Evolutionary conservation across 2,329 filamentous ascomycete genomes (phyloP).

Genomic region (Ploettnerulaceae sp.): DNA sequence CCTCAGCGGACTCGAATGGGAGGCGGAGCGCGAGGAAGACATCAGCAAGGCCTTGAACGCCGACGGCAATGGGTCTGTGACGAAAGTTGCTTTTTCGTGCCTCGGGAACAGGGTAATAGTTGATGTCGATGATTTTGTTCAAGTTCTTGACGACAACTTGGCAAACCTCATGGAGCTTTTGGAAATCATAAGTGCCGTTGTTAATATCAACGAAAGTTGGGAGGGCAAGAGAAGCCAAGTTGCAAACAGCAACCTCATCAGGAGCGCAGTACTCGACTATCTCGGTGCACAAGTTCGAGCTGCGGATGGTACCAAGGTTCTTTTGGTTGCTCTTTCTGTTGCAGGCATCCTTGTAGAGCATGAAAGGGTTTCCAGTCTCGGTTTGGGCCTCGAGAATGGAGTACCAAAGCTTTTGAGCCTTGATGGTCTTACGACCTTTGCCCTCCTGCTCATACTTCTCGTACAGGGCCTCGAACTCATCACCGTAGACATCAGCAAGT

Average conservation of each 20-base stretch:
- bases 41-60: conserved; percentile 96
- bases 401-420: conserved; percentile 99
- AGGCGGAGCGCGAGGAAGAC: conserved; percentile 94
- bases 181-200: conserved; percentile 84
- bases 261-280: conserved; percentile 97
- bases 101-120: conserved; percentile 96
- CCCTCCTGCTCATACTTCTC: conserved; percentile 87
- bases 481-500: conserved; percentile 92
- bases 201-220: conserved; percentile 86
- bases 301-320: conserved; percentile 97
- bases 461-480: conserved; percentile 94
- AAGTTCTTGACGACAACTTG: conserved; percentile 91
- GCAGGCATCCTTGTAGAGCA: conserved; percentile 98
- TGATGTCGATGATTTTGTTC: conserved; percentile 98
- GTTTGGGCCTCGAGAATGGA: conserved; percentile 97
- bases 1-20: conserved; percentile 95
- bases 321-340: conserved; percentile 99
- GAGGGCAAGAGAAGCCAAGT: conserved; percentile 89
- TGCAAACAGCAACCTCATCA: conserved; percentile 98
- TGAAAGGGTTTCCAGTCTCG: conserved; percentile 98
- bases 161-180: conserved; percentile 91
- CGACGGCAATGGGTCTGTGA: conserved; percentile 90
- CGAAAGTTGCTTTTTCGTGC: conserved; percentile 95
- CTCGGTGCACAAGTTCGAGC: conserved; percentile 98
- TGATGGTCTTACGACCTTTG: conserved; percentile 82